These are phyloP conservation scores for Colletotrichum tabaci DNA, from an alignment of 2,329 filamentous ascomycete genomes.

Conservation along the genomic window DNA sequence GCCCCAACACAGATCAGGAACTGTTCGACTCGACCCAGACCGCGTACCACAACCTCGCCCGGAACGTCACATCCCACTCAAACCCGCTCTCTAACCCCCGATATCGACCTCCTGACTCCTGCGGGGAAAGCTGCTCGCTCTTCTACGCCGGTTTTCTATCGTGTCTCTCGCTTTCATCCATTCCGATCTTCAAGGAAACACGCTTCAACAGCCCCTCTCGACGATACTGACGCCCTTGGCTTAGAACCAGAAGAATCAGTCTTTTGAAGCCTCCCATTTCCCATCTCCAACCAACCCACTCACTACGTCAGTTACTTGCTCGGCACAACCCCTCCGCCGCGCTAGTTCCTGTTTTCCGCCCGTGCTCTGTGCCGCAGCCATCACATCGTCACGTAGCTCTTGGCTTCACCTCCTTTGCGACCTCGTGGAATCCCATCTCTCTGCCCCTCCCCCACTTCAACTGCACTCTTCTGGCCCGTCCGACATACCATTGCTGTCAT, in stretches of 20 bases:
- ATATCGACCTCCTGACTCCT: slow-evolving; percentile 28
- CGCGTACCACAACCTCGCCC: slow-evolving; percentile 30
- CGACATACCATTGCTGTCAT: slow-evolving; percentile 27
- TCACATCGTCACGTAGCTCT: slow-evolving; percentile 29
- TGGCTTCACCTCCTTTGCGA: slow-evolving; percentile 37
- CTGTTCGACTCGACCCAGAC: slow-evolving; percentile 20
- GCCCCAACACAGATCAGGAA: slow-evolving; percentile 30
- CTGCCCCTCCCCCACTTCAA: slow-evolving; percentile 15
- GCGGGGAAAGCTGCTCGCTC: slow-evolving; percentile 26
- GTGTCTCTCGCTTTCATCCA: slow-evolving; percentile 19
- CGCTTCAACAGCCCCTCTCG: slow-evolving; percentile 13
- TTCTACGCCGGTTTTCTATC: slow-evolving; percentile 17
- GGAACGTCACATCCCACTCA: slow-evolving; percentile 16
- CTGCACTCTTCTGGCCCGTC: slow-evolving; percentile 16
- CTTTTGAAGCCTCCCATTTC: slow-evolving; percentile 17
- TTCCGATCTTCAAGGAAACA: slow-evolving; percentile 5
- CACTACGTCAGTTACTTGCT: slow-evolving; percentile 34
- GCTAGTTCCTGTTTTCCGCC: slow-evolving; percentile 32
- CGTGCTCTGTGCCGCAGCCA: slow-evolving; percentile 23
- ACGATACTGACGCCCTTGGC: slow-evolving; percentile 4
- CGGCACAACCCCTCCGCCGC: slow-evolving; percentile 16
- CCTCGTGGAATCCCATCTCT: slow-evolving; percentile 16
- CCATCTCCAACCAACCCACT: slow-evolving; percentile 5
- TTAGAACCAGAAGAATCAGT: slow-evolving; percentile 23
- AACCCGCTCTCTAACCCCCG: slow-evolving; percentile 7